Evolutionary conservation across 2,329 filamentous ascomycete genomes (phyloP).

Genomic region (Ploettnerulaceae sp.): DNA sequence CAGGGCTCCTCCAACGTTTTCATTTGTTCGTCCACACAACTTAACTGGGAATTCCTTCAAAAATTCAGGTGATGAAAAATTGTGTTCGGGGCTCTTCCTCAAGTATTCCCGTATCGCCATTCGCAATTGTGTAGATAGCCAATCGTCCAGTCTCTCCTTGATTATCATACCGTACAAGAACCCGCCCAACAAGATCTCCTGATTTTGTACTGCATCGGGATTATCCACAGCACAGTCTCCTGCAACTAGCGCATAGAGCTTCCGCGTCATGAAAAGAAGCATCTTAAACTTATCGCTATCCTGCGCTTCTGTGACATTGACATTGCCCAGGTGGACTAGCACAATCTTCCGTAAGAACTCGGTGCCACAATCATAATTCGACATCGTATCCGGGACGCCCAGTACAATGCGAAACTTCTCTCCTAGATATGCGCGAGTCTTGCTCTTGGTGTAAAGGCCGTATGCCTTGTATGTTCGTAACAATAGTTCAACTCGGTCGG

Average conservation of each 20-base stretch:
- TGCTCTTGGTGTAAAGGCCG: conserved; percentile 71
- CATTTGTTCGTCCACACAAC: conserved; percentile 77
- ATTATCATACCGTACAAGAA: conserved; percentile 93
- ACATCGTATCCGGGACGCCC: conserved; percentile 75
- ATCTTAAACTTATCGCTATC: conserved; percentile 91
- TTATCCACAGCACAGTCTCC: conserved; percentile 93
- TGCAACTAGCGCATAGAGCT: conserved; percentile 87
- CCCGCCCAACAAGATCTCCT: conserved; percentile 88
- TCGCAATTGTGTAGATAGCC: conserved; percentile 56
- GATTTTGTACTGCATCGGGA: conserved; percentile 92
- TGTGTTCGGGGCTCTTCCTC: conserved; percentile 52
- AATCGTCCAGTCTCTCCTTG: conserved; percentile 91
- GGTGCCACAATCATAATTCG: conserved; percentile 82
- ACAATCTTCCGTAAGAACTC: conserved; percentile 90
- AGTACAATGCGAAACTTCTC: conserved; percentile 88
- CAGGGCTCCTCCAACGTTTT: conserved; percentile 79
- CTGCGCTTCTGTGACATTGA: conserved; percentile 76
- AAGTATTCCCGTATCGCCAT: conserved; percentile 52
- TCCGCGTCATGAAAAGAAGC: conserved; percentile 92
- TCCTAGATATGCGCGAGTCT: conserved; percentile 82
- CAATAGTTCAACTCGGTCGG: conserved; percentile 87
- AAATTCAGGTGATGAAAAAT: conserved; percentile 76
- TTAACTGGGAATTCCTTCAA: conserved; percentile 71
- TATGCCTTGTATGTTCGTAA: conserved; percentile 92
- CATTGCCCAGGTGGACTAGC: conserved; percentile 83